Conservation (phyloP, 2,329 filamentous ascomycete genomes). For the Fusarium torulosum region DNA sequence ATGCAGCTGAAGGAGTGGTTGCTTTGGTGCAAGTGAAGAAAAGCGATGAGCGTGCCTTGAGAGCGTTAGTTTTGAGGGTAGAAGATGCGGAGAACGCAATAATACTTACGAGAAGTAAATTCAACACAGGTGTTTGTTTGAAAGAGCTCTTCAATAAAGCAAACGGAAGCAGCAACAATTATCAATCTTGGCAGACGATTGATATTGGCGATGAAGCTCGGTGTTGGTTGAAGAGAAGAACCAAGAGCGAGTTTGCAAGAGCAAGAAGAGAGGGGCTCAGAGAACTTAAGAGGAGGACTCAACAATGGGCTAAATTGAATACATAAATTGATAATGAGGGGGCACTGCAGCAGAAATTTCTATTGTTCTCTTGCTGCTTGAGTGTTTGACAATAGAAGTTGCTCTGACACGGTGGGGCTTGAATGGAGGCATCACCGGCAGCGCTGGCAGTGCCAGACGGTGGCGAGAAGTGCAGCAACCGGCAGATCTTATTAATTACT, state of each 20-base stretch:
- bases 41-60: background rate
- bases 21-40: constrained; percentile 4
- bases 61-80: background rate
- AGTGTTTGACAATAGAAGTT: constrained; percentile 22
- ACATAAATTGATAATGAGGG: background rate
- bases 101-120: constrained; percentile 18
- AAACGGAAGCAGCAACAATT: background rate
- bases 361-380: constrained; percentile 26
- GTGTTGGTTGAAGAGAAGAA: constrained; percentile 2
- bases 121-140: background rate
- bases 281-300: background rate
- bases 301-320: background rate
- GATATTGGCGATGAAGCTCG: background rate
- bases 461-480: background rate
- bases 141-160: background rate
- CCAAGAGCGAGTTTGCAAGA: background rate
- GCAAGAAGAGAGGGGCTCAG: background rate
- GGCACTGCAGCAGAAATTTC: background rate
- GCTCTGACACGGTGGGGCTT: constrained; percentile 6
- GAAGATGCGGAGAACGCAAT: background rate
- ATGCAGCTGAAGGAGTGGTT: background rate
- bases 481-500: background rate
- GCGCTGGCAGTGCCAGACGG: constrained; percentile 1
- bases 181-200: background rate
- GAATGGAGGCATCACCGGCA: background rate